Percentiles rank a stretch among this genome's conserved stretches.
Evolutionary conservation across 1,139 yeast species (phyloP).

Genomic region (Debaryomyces sp.): DNA sequence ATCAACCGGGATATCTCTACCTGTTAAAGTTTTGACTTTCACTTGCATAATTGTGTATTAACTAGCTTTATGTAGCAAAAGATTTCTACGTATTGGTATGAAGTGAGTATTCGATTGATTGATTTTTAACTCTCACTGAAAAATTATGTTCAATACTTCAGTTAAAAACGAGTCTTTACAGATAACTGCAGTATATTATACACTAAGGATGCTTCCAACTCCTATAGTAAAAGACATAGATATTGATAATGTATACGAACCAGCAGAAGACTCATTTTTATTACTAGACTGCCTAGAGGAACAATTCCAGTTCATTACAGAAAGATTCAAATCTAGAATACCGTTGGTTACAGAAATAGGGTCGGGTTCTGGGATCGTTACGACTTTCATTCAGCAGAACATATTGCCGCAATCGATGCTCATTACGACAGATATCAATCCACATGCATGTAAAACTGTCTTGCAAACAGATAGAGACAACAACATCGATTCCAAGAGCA

Average conservation of each 20-base stretch:
- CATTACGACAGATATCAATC: conserved; percentile 77
- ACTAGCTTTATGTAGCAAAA: neutral
- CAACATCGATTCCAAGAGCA: conserved; percentile 21
- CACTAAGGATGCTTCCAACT: conserved; percentile 39
- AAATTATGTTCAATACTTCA: neutral
- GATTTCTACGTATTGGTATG: neutral
- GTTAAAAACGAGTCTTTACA: neutral
- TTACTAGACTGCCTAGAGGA: conserved; percentile 79
- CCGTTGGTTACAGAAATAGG: conserved; percentile 86
- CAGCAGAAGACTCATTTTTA: conserved; percentile 88
- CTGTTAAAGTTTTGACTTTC: conserved; percentile 75
- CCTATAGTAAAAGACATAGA: conserved; percentile 37
- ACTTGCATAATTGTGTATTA: conserved; percentile 50
- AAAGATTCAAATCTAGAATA: conserved; percentile 26
- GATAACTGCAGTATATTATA: neutral
- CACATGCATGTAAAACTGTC: conserved; percentile 68
- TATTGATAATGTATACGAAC: conserved; percentile 73
- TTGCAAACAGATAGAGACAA: conserved; percentile 54
- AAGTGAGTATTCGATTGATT: neutral
- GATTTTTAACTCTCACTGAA: conserved; percentile 1
- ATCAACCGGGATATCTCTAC: conserved; percentile 83
- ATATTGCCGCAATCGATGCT: conserved; percentile 54
- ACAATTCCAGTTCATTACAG: conserved; percentile 40
- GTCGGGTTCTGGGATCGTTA: conserved; percentile 86
- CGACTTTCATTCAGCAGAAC: conserved; percentile 66